Percentiles rank a stretch among this genome's conserved stretches.
Conservation (phyloP, 495 filamentous ascomycete species). For the Umbilicaria muhlenbergii region DNA sequence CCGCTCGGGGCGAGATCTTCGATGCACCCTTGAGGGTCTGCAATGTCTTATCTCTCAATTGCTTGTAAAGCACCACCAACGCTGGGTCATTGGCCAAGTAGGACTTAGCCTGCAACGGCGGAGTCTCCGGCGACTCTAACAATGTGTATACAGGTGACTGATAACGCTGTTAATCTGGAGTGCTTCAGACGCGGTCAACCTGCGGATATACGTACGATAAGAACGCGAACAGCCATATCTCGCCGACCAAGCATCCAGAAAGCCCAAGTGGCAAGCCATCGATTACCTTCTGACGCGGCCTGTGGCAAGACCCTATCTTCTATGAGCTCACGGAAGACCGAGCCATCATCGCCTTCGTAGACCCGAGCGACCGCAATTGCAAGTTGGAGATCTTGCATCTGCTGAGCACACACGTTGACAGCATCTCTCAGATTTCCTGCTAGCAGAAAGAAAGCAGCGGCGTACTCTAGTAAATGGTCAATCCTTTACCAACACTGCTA, state of each 20-base stretch:
- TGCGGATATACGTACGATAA: slow-evolving; percentile 37
- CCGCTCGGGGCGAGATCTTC: slow-evolving; percentile 60
- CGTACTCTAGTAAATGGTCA: slow-evolving; percentile 50
- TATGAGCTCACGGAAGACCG: slow-evolving; percentile 55
- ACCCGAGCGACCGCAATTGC: slow-evolving; percentile 80
- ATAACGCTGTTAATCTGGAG: background rate
- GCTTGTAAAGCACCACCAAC: slow-evolving; percentile 70
- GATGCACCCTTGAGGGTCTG: slow-evolving; percentile 75
- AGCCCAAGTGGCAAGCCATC: slow-evolving; percentile 92
- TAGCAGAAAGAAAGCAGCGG: slow-evolving; percentile 88
- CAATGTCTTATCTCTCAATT: slow-evolving; percentile 70
- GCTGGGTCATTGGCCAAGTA: slow-evolving; percentile 87
- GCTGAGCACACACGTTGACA: slow-evolving; percentile 66
- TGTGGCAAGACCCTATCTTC: slow-evolving; percentile 65
- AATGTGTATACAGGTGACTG: slow-evolving; percentile 66
- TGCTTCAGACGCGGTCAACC: background rate
- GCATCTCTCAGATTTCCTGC: slow-evolving; percentile 77
- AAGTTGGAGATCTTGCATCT: slow-evolving; percentile 76
- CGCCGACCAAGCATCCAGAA: slow-evolving; percentile 80
- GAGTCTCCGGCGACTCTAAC: slow-evolving; percentile 36
- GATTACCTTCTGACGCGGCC: slow-evolving; percentile 66
- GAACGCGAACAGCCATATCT: slow-evolving; percentile 74
- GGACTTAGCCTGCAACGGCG: slow-evolving; percentile 48
- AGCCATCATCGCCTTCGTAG: slow-evolving; percentile 75
- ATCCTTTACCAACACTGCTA: slow-evolving; percentile 2